Conservation (phyloP, 1,284 basidiomycete species). For the Melampsora medusae region DNA sequence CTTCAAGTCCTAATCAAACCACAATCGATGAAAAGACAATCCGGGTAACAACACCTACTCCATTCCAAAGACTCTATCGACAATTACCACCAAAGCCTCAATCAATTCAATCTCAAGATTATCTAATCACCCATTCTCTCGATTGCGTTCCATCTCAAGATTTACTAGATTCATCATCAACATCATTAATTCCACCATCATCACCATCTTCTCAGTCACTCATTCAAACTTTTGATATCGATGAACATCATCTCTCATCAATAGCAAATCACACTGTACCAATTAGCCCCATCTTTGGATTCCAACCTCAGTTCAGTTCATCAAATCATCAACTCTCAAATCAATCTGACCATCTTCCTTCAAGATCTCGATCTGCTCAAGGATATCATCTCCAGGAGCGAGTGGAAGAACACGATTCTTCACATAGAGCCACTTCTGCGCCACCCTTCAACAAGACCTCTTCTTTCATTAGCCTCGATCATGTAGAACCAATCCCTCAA, state of each 20-base stretch:
- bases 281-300: not conserved
- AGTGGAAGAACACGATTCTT: not conserved
- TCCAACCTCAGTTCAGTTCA: not conserved
- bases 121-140: too few species aligned
- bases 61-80: conserved; percentile 2
- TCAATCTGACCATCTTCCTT: not conserved
- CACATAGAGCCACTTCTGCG: not conserved
- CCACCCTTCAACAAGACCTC: conserved; percentile 19
- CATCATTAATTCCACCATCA: too few species aligned
- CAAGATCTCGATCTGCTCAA: not conserved
- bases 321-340: not conserved
- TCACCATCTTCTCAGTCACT: not conserved
- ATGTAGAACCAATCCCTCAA: not conserved
- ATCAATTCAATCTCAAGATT: not conserved
- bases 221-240: conserved; percentile 7
- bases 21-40: too few species aligned
- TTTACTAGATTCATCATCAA: too few species aligned
- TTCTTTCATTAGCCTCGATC: conserved; percentile 23
- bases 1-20: too few species aligned
- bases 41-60: not conserved
- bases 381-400: too few species aligned
- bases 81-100: not conserved
- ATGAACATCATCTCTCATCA: not conserved
- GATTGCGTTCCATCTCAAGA: too few species aligned
- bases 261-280: conserved; percentile 2